Evolutionary conservation across 495 filamentous ascomycete species (phyloP), one percentile per base, ranked within the genome.

Genomic region (Penicillium antarcticum): DNA sequence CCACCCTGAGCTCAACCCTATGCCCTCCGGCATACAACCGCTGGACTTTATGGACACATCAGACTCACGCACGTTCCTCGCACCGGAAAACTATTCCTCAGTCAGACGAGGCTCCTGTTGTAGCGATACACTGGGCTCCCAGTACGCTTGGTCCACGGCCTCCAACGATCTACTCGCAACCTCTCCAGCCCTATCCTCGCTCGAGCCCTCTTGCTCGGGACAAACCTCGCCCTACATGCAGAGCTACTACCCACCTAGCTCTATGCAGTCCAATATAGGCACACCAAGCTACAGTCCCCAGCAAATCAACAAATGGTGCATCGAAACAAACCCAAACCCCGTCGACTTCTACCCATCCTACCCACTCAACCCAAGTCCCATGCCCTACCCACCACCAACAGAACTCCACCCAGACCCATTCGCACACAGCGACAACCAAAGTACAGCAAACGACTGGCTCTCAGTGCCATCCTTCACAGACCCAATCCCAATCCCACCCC

Each of bases 241-340:
- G 34, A 16, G 53, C 4, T 66, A 56, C 35, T 60, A 57, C 21
- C 24, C 23, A 11, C 52, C 43, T 10, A 45, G 45, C 8, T 23
- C 51, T n/a, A 24, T 45, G 0, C 52, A 50, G 21, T 3, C 39
- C 7, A 5, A 39, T 0, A 39, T 50, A 9, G 29, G 19, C 14
- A 11, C 18, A 1, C 42, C 46, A 10, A 53, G 57, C 5, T 63
- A 61, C 13, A 58, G 45, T 5, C 32, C 56, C 1, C 56, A 63
- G 32, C 51, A 65, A 19, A 61, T 66, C 32, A 42, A 58, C 16
- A 53, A 58, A 46, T 61, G 56, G 55, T 63, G 57, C 40, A 54
- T 63, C 18, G 57, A 66, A 16, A 60, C 53, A 42, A 50, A 56
- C 18, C 42, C 46, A 11, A 16, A 2, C 21, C 21, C 46, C 2